phyloP scores from a whole-genome alignment of 208 protist species.

The Trypanosoma boissoni region DNA sequence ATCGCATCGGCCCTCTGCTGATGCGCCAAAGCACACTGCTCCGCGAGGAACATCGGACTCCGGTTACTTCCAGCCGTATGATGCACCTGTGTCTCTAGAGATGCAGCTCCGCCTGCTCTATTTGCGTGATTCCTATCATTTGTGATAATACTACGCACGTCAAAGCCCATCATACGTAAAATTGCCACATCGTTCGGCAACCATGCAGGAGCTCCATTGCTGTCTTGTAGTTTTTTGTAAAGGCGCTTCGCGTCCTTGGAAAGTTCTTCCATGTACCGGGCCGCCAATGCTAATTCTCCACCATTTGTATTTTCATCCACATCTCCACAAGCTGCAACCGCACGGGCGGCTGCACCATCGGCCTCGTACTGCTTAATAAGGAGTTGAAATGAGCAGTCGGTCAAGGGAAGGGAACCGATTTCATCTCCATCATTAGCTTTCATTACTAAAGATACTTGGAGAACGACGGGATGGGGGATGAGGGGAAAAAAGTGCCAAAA shows the following conservation, averaged over 20 bases:
- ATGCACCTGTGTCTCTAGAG: background rate
- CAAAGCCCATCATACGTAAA: slow-evolving; percentile 19
- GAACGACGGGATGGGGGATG: background rate
- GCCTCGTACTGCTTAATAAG: slow-evolving; percentile 19
- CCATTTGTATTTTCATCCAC: background rate
- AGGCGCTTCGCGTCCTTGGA: slow-evolving; percentile 5
- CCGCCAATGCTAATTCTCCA: slow-evolving; percentile 4
- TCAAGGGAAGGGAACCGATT: slow-evolving; percentile 7
- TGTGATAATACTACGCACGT: slow-evolving; percentile 1
- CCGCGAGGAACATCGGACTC: slow-evolving; percentile 6
- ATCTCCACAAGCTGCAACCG: background rate
- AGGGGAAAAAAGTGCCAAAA: background rate
- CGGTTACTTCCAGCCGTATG: background rate
- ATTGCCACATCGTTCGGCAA: slow-evolving; percentile 8
- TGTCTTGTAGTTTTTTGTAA: slow-evolving; percentile 6
- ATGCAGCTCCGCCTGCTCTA: background rate
- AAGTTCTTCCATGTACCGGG: slow-evolving; percentile 22
- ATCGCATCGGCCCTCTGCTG: slow-evolving; percentile 11
- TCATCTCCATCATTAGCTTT: background rate
- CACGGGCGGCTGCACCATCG: slow-evolving; percentile 20
- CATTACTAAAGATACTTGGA: background rate
- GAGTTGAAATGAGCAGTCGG: slow-evolving; percentile 9
- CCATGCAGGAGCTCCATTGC: background rate
- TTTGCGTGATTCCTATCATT: background rate
- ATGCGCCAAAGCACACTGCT: background rate